Evolutionary conservation across 2,329 filamentous ascomycete genomes (phyloP).

Genomic region (Leptosphaerulina australis): DNA sequence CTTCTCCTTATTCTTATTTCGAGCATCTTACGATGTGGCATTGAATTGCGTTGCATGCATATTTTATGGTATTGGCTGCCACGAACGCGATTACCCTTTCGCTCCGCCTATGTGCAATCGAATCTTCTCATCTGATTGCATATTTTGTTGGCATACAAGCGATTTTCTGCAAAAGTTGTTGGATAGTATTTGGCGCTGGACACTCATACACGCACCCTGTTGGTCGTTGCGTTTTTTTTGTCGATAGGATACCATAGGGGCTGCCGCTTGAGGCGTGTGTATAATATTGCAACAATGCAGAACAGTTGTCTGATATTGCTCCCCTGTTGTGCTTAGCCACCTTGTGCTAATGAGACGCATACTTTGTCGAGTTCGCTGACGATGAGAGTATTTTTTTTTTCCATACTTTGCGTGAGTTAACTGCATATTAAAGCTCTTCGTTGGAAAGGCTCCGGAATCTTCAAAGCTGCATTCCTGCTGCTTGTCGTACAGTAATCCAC

Average conservation of each 20-base stretch:
- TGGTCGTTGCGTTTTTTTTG: slow-evolving; percentile 15
- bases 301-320: no score
- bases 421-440: no score
- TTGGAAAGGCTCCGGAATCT: no score
- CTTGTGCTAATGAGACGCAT: no score
- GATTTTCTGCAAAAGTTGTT: slow-evolving; percentile 17
- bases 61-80: slow-evolving; percentile 19
- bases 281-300: slow-evolving; percentile 23
- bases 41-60: slow-evolving; percentile 39
- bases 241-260: slow-evolving; percentile 19
- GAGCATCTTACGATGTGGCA: slow-evolving; percentile 23
- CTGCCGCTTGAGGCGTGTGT: slow-evolving; percentile 18
- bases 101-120: slow-evolving; percentile 10
- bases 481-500: no score
- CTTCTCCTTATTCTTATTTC: slow-evolving; percentile 32
- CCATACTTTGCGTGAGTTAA: no score
- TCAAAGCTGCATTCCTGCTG: no score
- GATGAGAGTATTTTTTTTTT: no score
- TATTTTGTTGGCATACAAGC: slow-evolving; percentile 28
- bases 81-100: slow-evolving; percentile 27
- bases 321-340: no score
- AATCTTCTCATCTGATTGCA: slow-evolving; percentile 17
- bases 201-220: slow-evolving; percentile 8
- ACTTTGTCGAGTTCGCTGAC: no score
- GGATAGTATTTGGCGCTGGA: slow-evolving; percentile 9